Conservation (phyloP, 345 rosid species). For the Streptanthus diversifolius region DNA sequence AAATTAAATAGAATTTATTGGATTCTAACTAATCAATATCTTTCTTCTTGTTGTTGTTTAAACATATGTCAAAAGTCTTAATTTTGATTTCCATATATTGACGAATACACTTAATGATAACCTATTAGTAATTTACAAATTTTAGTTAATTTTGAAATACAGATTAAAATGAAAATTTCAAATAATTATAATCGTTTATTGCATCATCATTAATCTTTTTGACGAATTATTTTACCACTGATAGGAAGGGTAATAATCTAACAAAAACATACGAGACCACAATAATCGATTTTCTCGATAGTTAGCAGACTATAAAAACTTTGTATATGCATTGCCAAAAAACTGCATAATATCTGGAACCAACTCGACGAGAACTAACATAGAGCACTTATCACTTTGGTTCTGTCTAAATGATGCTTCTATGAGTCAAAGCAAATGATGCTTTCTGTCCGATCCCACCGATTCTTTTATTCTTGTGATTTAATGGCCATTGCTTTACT, state of each 20-base stretch:
- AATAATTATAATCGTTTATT: background rate
- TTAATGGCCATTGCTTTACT: constrained; percentile 23
- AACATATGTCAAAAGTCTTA: background rate
- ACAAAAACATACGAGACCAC: background rate
- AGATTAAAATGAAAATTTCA: background rate
- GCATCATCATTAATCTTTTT: background rate
- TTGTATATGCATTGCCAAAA: no score
- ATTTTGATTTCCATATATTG: background rate
- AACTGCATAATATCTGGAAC: background rate
- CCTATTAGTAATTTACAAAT: background rate
- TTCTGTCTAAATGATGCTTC: constrained; percentile 21
- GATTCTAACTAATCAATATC: background rate
- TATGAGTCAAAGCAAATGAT: constrained; percentile 11
- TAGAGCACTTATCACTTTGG: background rate
- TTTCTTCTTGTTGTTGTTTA: background rate
- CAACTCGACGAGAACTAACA: background rate
- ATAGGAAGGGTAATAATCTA: background rate
- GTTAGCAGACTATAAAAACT: background rate
- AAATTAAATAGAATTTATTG: background rate
- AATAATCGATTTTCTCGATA: background rate
- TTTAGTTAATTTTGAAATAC: background rate
- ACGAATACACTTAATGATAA: background rate
- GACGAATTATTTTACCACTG: background rate
- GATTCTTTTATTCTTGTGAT: constrained; percentile 20
- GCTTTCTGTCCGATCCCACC: constrained; percentile 5